phyloP scores from a whole-genome alignment of 1,284 basidiomycete genomes.

The Rhodotorula sp. region DNA sequence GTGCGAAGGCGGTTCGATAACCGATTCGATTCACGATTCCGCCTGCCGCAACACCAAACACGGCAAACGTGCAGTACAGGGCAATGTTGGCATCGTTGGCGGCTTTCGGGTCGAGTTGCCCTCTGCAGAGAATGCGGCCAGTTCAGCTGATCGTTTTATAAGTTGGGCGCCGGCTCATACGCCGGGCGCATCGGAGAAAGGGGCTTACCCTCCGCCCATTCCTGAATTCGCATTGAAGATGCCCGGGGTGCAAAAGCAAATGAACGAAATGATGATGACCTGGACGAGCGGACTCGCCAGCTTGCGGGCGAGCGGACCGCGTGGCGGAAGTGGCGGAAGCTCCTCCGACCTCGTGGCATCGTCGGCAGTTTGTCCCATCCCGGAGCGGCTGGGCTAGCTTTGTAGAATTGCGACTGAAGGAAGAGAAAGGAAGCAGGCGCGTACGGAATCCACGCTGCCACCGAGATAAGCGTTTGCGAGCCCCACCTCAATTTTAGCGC shows the following conservation, averaged over 20 bases:
- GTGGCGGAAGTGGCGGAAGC: slow-evolving; percentile 21
- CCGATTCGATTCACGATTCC: slow-evolving; percentile 74
- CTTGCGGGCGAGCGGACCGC: slow-evolving; percentile 28
- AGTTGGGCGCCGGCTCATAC: not conserved
- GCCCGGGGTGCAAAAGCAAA: slow-evolving; percentile 54
- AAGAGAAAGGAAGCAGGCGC: not conserved
- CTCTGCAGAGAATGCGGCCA: not conserved
- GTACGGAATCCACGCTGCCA: not conserved
- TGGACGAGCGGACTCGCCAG: slow-evolving; percentile 57
- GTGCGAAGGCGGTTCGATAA: slow-evolving; percentile 64
- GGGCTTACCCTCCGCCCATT: slow-evolving; percentile 25
- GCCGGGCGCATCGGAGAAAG: not conserved
- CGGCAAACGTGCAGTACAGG: slow-evolving; percentile 38
- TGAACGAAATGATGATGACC: slow-evolving; percentile 62
- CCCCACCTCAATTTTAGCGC: not conserved
- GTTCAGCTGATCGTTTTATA: not conserved
- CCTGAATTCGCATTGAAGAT: slow-evolving; percentile 45
- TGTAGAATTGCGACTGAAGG: not conserved
- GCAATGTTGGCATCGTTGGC: slow-evolving; percentile 34
- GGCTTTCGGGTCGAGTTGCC: slow-evolving; percentile 25
- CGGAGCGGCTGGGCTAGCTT: not conserved
- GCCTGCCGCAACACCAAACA: slow-evolving; percentile 49
- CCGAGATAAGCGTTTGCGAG: not conserved
- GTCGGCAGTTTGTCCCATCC: not conserved
- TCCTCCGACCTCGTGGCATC: not conserved